A percentile compares a stretch with the other conserved stretches of the same genome.
Conservation (phyloP, 192 early-diverging fungal species). For the Entomortierella chlamydospora region DNA sequence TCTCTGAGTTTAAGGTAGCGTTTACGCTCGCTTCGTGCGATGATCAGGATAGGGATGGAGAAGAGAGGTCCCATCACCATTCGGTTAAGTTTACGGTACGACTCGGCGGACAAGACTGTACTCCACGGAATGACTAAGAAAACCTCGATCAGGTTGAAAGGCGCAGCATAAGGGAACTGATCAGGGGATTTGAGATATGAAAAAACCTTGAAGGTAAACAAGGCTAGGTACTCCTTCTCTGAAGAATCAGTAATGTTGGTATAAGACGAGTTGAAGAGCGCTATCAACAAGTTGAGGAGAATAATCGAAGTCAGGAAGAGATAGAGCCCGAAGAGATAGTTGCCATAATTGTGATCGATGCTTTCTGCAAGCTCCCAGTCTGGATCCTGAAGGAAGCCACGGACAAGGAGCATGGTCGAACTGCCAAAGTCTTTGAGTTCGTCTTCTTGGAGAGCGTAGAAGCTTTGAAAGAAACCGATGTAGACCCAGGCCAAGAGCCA, state of each 20-base stretch:
- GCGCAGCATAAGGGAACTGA: slow-evolving; percentile 54
- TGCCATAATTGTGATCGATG: slow-evolving; percentile 23
- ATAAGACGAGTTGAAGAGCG: slow-evolving; percentile 59
- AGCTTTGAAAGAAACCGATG: slow-evolving; percentile 52
- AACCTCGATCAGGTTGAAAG: slow-evolving; percentile 55
- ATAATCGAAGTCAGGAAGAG: slow-evolving; percentile 54
- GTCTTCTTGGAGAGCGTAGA: slow-evolving; percentile 36
- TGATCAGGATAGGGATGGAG: slow-evolving; percentile 24
- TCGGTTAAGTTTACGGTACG: slow-evolving; percentile 23
- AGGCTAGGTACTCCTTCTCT: slow-evolving; percentile 51
- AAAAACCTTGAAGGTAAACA: slow-evolving; percentile 57
- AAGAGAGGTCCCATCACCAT: slow-evolving; percentile 33
- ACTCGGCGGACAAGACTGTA: slow-evolving; percentile 16
- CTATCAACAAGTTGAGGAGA: slow-evolving; percentile 55
- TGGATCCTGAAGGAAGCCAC: slow-evolving; percentile 54
- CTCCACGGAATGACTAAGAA: slow-evolving; percentile 52
- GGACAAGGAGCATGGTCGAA: slow-evolving; percentile 31
- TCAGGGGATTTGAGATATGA: slow-evolving; percentile 53
- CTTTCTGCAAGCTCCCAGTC: slow-evolving; percentile 37
- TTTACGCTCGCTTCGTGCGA: slow-evolving; percentile 27
- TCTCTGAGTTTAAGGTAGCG: slow-evolving; percentile 31
- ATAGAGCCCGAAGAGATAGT: slow-evolving; percentile 46
- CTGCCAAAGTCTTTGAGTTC: slow-evolving; percentile 15
- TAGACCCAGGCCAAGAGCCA: slow-evolving; percentile 56
- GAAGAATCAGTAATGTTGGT: slow-evolving; percentile 53